Percentiles rank a stretch among this genome's conserved stretches.
These are phyloP conservation scores for Blastobotrys illinoisensis DNA, from an alignment of 1,139 yeast species.

Conservation along the genomic window DNA sequence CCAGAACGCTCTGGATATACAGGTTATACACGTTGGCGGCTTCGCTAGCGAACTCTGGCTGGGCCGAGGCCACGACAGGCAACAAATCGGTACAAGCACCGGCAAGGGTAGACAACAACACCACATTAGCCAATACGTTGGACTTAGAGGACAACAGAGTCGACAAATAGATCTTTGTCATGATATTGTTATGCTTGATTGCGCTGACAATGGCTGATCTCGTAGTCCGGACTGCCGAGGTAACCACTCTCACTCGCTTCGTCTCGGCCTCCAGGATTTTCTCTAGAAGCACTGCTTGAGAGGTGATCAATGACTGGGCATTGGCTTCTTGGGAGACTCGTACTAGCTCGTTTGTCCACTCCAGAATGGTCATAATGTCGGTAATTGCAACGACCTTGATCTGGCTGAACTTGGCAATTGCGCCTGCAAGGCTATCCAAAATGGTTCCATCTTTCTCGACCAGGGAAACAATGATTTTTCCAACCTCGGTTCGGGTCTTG, in stretches of 20 bases:
- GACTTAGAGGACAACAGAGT: slow-evolving; percentile 14
- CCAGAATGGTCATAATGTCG: slow-evolving; percentile 51
- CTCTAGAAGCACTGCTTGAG: slow-evolving; percentile 27
- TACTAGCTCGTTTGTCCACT: slow-evolving; percentile 40
- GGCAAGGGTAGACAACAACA: slow-evolving; percentile 25
- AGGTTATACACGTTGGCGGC: slow-evolving; percentile 21
- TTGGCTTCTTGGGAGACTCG: slow-evolving; percentile 12
- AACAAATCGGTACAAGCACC: slow-evolving; percentile 27
- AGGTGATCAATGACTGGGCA: slow-evolving; percentile 16
- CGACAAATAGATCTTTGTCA: slow-evolving; percentile 19
- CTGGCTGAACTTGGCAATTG: slow-evolving; percentile 24
- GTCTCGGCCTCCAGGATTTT: slow-evolving; percentile 19
- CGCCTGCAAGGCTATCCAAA: slow-evolving; percentile 35
- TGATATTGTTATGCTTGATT: slow-evolving; percentile 8
- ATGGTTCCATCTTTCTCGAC: slow-evolving; percentile 8
- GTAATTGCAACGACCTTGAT: slow-evolving; percentile 40
- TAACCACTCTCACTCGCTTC: slow-evolving; percentile 22
- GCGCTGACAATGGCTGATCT: slow-evolving; percentile 21
- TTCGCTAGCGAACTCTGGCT: slow-evolving; percentile 16
- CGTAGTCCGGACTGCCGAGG: slow-evolving; percentile 27
- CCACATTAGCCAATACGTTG: slow-evolving; percentile 18
- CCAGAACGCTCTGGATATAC: slow-evolving; percentile 29
- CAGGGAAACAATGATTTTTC: slow-evolving; percentile 4
- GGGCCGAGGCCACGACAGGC: slow-evolving; percentile 23
- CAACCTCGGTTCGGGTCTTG: slow-evolving; percentile 12